These are phyloP conservation scores for Rosellinia necatrix DNA, from an alignment of 2,329 filamentous ascomycete species.

Conservation along the genomic window DNA sequence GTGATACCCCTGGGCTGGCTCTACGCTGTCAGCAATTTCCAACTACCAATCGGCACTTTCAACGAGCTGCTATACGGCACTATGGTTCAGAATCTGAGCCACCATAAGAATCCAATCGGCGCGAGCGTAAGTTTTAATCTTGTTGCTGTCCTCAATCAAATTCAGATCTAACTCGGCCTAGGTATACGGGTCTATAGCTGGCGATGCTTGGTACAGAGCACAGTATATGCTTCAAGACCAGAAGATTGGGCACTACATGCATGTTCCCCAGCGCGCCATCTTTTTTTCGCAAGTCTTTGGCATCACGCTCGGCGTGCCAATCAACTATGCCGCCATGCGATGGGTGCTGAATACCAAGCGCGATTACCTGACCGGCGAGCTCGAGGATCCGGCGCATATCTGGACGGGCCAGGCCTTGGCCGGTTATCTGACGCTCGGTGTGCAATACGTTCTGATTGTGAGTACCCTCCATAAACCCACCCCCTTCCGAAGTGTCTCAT, in stretches of 20 bases:
- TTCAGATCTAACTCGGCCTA: conserved; percentile 16
- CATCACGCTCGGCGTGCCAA: conserved; percentile 60
- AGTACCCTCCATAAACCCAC: too few species aligned
- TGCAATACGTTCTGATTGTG: conserved; percentile 64
- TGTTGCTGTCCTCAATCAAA: neutral
- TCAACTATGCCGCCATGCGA: conserved; percentile 64
- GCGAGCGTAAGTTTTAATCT: conserved; percentile 46
- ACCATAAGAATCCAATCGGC: conserved; percentile 61
- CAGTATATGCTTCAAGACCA: conserved; percentile 65
- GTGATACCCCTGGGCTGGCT: conserved; percentile 63
- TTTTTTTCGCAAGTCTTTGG: conserved; percentile 67
- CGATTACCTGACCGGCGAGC: conserved; percentile 56
- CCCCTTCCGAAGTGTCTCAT: too few species aligned
- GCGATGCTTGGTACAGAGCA: conserved; percentile 64
- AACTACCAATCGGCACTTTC: conserved; percentile 59
- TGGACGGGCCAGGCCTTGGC: conserved; percentile 64
- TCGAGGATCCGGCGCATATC: conserved; percentile 60
- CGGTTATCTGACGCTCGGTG: conserved; percentile 56
- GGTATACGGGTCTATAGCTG: conserved; percentile 62
- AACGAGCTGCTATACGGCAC: conserved; percentile 65
- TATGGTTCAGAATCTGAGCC: conserved; percentile 57
- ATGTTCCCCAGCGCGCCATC: conserved; percentile 61
- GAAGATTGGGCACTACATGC: conserved; percentile 69
- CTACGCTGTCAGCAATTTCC: conserved; percentile 62
- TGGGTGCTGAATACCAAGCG: conserved; percentile 63